Percentiles rank a stretch among this genome's conserved stretches.
These are phyloP conservation scores for Cicer judaicum DNA, from an alignment of 306 rosid genomes.

Conservation along the genomic window DNA sequence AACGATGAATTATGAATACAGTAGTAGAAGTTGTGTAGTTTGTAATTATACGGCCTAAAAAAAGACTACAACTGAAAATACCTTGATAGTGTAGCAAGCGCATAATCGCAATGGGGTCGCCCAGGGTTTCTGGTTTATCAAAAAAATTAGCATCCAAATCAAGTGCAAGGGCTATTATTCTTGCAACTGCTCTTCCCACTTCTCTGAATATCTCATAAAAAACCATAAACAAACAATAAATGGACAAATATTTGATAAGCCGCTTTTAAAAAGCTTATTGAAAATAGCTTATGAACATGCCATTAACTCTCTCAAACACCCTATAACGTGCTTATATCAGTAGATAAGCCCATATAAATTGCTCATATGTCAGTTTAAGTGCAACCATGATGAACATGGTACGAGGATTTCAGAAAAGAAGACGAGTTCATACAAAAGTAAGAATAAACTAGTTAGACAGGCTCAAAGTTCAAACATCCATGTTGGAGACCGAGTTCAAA, in stretches of 20 bases:
- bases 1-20: constrained; percentile 21
- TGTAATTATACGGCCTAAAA: not conserved
- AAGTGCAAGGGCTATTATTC: constrained; percentile 86
- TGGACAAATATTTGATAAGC: not conserved
- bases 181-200: constrained; percentile 69
- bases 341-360: too few relatives aligned
- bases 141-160: constrained; percentile 69
- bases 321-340: too few relatives aligned
- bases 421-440: too few relatives aligned
- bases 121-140: constrained; percentile 72
- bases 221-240: constrained; percentile 4
- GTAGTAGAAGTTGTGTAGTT: constrained; percentile 1
- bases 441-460: too few relatives aligned
- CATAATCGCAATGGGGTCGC: constrained; percentile 70
- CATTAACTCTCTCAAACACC: too few relatives aligned
- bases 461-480: not conserved
- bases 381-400: too few relatives aligned
- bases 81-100: constrained; percentile 87
- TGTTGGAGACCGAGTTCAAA: not conserved
- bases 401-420: too few relatives aligned
- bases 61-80: constrained; percentile 39
- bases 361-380: too few relatives aligned
- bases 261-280: too few relatives aligned
- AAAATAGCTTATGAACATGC: too few relatives aligned
- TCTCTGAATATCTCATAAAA: constrained; percentile 57